Percentiles rank a stretch among this genome's conserved stretches.
Conservation (phyloP, 169 alveolate genomes). For the Besnoitia besnoiti region DNA sequence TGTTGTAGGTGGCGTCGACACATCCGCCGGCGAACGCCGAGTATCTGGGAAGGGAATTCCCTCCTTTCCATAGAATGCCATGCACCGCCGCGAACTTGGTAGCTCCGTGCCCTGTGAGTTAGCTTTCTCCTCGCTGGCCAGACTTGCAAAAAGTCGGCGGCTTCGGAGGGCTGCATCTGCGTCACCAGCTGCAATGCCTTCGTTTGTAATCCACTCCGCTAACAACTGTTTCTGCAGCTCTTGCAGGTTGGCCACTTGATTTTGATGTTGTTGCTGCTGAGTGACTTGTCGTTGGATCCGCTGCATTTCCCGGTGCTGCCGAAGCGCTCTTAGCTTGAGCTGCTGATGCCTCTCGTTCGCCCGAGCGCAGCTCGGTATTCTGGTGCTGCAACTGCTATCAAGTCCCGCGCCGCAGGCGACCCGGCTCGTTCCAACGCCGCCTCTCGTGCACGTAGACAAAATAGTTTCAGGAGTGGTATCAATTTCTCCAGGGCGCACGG, state of each 20-base stretch:
- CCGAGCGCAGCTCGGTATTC: not conserved
- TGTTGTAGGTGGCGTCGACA: no score
- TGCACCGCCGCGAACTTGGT: no score
- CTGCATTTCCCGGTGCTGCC: slow-evolving; percentile 25
- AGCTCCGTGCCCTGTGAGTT: no score
- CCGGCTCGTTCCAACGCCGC: not conserved
- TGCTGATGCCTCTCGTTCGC: not conserved
- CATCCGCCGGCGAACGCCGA: no score
- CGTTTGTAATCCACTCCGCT: not conserved
- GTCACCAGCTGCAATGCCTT: no score
- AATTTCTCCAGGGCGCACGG: not conserved
- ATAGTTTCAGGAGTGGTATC: not conserved
- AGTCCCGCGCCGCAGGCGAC: not conserved
- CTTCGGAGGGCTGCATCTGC: no score
- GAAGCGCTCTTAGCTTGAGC: not conserved
- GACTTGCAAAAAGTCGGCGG: no score
- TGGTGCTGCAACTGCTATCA: not conserved
- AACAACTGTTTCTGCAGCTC: slow-evolving; percentile 6
- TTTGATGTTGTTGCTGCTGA: not conserved
- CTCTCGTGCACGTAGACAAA: not conserved
- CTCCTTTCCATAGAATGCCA: no score
- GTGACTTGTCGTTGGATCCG: not conserved
- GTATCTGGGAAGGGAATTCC: no score
- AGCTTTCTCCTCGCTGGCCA: no score
- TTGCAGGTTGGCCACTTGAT: slow-evolving; percentile 5